Base-by-base conservation (phyloP, 2,329 filamentous ascomycete species). In the Fusarium anthophilum region DNA sequence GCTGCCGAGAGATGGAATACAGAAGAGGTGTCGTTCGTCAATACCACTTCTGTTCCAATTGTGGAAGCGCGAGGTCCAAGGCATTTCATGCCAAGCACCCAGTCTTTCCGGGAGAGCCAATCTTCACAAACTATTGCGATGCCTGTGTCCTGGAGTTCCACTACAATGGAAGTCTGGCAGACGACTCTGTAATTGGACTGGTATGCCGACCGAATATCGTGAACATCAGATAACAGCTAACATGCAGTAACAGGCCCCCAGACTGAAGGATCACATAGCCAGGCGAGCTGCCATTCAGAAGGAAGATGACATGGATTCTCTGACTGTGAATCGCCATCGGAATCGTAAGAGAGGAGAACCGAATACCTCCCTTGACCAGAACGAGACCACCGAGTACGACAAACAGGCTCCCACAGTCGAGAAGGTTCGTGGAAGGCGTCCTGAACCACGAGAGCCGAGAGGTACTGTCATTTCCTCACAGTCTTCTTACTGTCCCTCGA, bases 1-100 rank as follows among this genome's bases (percentile, higher is more conserved):
- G 72, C 11, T 85, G 83, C 63, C 80, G 81, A 43, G 74, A 80
- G 44, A 64, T 65, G n/a, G 73, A 61, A 26, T 70, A 79, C 13
- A 61, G 72, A 8, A 68, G 74, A 32, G 77, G 76, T 4, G 54
- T 78, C 38, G 69, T 75, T 15, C 71, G 77, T 14, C 37, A 57
- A 4, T 76, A 79, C 43, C 85, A 86, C 60, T 82, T 87, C 26
- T 88, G 87, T 75, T 84, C 80, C 45, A 76, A 81, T 32, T 87
- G 85, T 63, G 82, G 83, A 28, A 80, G 79, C 28, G 76, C 82
- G 11, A 81, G 85, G 48, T 86, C 85, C 10, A 77, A 78, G 32
- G 78, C 75, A 17, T 86, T 83, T 50, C 84, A 86, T 45, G 56
- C 38, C 6, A 47, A 73, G n/a, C 63, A 79, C 38, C 73, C 76